Evolutionary conservation across 192 early-diverging fungal genomes (phyloP).

Genomic region (Gryganskiella cystojenkinii): DNA sequence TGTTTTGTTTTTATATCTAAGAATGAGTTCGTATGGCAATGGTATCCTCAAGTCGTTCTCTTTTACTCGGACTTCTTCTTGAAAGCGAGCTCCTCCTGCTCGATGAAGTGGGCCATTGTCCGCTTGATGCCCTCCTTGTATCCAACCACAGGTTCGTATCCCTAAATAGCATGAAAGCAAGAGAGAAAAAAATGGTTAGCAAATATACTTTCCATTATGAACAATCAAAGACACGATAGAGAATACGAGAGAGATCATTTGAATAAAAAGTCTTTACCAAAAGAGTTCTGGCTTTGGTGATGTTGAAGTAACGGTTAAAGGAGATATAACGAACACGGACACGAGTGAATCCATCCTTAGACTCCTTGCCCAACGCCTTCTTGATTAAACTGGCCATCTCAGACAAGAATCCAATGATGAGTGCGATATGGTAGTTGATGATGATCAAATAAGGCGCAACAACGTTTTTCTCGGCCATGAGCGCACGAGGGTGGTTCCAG

Average conservation of each 20-base stretch:
- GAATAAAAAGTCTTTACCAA: conserved; percentile 28
- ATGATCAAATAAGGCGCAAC: conserved; percentile 68
- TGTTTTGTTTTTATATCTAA: not conserved
- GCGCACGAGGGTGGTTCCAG: conserved; percentile 86
- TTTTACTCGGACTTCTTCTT: conserved; percentile 25
- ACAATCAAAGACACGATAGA: not conserved
- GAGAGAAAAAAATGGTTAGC: not conserved
- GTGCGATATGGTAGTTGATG: conserved; percentile 60
- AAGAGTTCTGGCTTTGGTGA: conserved; percentile 81
- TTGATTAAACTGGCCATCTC: conserved; percentile 71
- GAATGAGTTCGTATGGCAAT: too few species aligned
- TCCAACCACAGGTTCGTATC: conserved; percentile 63
- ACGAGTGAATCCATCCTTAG: conserved; percentile 81
- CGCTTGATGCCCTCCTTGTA: conserved; percentile 65
- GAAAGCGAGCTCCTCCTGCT: conserved; percentile 27
- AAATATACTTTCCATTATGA: not conserved
- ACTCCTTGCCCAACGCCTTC: conserved; percentile 64
- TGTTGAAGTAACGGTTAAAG: conserved; percentile 89
- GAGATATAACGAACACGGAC: conserved; percentile 82
- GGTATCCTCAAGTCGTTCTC: not conserved
- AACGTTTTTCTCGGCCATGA: conserved; percentile 70
- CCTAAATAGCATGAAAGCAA: conserved; percentile 7
- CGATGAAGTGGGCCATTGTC: conserved; percentile 45
- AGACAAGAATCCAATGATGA: conserved; percentile 70
- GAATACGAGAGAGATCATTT: not conserved